phyloP scores from a whole-genome alignment of 177 flowering plant species.

The Vitis hybrid region DNA sequence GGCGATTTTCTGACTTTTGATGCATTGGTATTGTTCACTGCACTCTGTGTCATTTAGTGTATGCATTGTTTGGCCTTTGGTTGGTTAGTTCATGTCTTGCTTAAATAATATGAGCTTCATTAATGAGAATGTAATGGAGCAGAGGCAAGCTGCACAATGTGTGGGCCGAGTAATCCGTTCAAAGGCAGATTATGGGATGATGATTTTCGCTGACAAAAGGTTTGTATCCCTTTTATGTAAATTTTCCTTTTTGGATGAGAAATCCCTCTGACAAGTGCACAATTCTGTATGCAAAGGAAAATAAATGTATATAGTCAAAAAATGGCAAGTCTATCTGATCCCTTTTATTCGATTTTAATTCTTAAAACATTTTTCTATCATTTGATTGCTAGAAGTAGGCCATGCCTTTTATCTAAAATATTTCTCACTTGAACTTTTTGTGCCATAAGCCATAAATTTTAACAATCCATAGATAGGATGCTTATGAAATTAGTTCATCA shows the following conservation, averaged over 20 bases:
- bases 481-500: too few relatives aligned
- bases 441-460: too few relatives aligned
- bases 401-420: too few relatives aligned
- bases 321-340: too few relatives aligned
- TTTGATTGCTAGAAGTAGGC: too few relatives aligned
- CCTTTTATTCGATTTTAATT: too few relatives aligned
- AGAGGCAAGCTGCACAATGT: slow-evolving; percentile 99
- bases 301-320: too few relatives aligned
- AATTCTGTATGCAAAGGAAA: too few relatives aligned
- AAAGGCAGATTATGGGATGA: slow-evolving; percentile 99
- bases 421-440: too few relatives aligned
- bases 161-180: slow-evolving; percentile 98
- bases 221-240: slow-evolving; percentile 13
- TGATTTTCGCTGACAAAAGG: slow-evolving; percentile 99
- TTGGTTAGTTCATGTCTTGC: not conserved
- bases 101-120: slow-evolving; percentile 6
- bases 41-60: slow-evolving; percentile 2
- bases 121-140: slow-evolving; percentile 19
- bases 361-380: too few relatives aligned
- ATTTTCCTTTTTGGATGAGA: not conserved
- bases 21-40: slow-evolving; percentile 71
- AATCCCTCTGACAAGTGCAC: not conserved
- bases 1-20: slow-evolving; percentile 97
- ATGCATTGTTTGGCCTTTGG: not conserved
- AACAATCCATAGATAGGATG: too few relatives aligned